Evolutionary conservation across 257 asterid species (phyloP).

Genomic region (Schizonepeta tenuifolia): DNA sequence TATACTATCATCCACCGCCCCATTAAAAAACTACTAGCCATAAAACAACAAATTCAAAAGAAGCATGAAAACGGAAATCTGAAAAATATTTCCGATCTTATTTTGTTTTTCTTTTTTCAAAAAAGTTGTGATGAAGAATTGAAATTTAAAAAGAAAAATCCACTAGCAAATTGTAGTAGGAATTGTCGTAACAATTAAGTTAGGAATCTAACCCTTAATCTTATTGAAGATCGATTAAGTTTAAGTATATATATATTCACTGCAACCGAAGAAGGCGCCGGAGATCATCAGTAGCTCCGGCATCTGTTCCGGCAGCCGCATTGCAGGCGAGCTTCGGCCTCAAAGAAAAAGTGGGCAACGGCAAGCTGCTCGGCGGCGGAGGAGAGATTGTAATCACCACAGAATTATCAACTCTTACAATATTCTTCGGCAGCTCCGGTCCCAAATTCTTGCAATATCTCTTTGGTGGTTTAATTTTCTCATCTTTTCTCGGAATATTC

Average conservation of each 20-base stretch:
- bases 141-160: too few species aligned
- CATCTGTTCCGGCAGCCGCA: conserved; percentile 45
- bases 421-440: not conserved
- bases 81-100: too few species aligned
- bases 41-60: too few species aligned
- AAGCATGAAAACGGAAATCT: too few species aligned
- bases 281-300: conserved; percentile 58
- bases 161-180: too few species aligned
- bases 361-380: conserved; percentile 93
- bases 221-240: not conserved
- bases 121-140: too few species aligned
- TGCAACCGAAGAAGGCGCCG: conserved; percentile 53
- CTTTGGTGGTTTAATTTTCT: conserved; percentile 6
- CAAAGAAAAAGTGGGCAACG: conserved; percentile 77
- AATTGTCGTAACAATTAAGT: too few species aligned
- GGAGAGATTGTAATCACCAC: conserved; percentile 47
- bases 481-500: conserved; percentile 34
- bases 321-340: conserved; percentile 67
- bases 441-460: not conserved
- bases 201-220: not conserved
- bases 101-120: too few species aligned
- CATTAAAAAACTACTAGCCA: too few species aligned
- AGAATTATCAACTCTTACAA: not conserved
- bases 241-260: not conserved
- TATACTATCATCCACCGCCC: too few species aligned